Evolutionary conservation across 1,284 basidiomycete species (phyloP).

Genomic region (Cutaneotrichosporon cavernicola): DNA sequence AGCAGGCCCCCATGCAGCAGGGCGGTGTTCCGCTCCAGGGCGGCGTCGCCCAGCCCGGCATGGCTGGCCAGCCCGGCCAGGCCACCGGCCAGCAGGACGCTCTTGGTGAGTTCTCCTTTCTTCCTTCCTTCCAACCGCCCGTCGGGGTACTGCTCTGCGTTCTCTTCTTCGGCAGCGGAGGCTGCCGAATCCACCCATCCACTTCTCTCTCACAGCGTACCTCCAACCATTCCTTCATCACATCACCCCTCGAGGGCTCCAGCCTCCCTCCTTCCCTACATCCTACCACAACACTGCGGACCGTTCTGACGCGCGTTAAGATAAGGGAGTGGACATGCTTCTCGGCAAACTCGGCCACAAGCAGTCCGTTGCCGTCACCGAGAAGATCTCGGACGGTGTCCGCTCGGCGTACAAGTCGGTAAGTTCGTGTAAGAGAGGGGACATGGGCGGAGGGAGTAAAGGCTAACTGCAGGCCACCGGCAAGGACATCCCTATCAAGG

Average conservation of each 20-base stretch:
- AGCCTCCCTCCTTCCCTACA: background rate
- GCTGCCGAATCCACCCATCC: background rate
- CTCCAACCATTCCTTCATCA: too few relatives aligned
- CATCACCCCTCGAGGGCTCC: background rate
- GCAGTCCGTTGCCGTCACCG: conserved; percentile 45
- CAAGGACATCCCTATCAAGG: conserved; percentile 46
- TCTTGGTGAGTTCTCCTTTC: conserved; percentile 37
- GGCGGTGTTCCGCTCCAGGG: conserved; percentile 1
- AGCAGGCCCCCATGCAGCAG: background rate
- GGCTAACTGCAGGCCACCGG: conserved; percentile 38
- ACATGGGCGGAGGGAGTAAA: background rate
- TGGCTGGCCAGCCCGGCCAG: conserved; percentile 13
- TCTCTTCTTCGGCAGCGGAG: background rate
- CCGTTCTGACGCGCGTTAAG: conserved; percentile 37
- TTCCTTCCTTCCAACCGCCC: background rate
- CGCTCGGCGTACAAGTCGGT: conserved; percentile 44
- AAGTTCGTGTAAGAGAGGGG: background rate
- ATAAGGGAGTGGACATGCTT: conserved; percentile 39
- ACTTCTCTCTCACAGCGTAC: too few relatives aligned
- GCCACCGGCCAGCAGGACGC: conserved; percentile 45
- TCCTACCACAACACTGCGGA: too few relatives aligned
- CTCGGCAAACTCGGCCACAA: conserved; percentile 45
- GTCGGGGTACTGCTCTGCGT: too few relatives aligned
- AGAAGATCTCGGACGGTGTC: conserved; percentile 55
- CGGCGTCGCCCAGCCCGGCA: background rate